phyloP scores from a whole-genome alignment of 202 grass and related monocot species.

The Eragrostis tef region DNA sequence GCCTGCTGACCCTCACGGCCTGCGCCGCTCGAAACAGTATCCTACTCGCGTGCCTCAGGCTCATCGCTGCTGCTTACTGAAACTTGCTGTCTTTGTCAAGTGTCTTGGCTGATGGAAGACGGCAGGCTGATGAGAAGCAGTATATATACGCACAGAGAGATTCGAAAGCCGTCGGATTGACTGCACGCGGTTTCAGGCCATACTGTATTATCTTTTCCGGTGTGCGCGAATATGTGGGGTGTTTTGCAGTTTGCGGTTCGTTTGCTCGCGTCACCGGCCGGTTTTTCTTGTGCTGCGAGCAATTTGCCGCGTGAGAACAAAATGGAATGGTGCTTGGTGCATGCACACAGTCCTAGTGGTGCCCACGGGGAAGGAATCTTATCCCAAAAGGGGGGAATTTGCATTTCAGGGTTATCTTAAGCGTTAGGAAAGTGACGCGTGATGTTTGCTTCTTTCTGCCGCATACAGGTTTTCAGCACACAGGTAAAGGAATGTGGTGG shows the following conservation, averaged over 20 bases:
- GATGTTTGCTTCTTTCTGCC: neutral
- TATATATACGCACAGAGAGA: neutral
- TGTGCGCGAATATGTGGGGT: conserved; percentile 36
- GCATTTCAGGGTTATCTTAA: too few species aligned
- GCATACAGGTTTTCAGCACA: conserved; percentile 12
- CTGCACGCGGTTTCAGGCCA: conserved; percentile 14
- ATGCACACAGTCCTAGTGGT: neutral
- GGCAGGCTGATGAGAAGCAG: neutral
- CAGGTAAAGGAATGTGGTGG: neutral
- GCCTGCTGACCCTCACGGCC: conserved; percentile 24
- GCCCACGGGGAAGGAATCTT: neutral
- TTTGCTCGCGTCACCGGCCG: neutral
- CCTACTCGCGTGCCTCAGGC: conserved; percentile 52
- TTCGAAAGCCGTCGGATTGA: conserved; percentile 21
- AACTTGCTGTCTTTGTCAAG: neutral
- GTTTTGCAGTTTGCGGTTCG: neutral
- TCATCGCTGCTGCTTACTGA: conserved; percentile 3
- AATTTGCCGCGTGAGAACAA: conserved; percentile 12
- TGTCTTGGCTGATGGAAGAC: neutral
- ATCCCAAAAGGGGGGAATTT: neutral
- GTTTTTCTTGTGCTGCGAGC: neutral
- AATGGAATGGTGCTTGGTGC: neutral
- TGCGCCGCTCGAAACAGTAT: conserved; percentile 39
- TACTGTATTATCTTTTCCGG: conserved; percentile 30
- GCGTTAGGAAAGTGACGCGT: neutral